A percentile compares a stretch with the other conserved stretches of the same genome.
Conservation (phyloP, 2,329 filamentous ascomycete species). For the Colletotrichum lentis region DNA sequence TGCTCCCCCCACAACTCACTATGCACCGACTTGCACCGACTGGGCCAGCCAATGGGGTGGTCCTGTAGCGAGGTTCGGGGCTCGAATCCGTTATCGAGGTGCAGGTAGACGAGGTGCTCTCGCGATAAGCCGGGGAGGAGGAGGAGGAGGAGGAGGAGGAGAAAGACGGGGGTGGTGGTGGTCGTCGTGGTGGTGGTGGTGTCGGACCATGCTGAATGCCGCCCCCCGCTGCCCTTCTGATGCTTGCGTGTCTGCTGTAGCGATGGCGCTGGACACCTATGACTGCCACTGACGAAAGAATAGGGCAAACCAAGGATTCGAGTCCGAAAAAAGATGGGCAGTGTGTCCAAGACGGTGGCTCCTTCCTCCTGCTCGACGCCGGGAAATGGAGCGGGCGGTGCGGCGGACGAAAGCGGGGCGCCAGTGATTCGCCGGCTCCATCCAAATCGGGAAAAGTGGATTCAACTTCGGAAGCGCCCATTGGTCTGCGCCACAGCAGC, state of each 20-base stretch:
- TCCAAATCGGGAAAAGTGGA: constrained; percentile 34
- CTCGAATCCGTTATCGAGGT: constrained; percentile 24
- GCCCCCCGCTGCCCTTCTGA: background rate
- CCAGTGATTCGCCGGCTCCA: constrained; percentile 5
- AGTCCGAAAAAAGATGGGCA: background rate
- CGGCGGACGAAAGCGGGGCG: constrained; percentile 30
- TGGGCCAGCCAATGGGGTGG: constrained; percentile 20
- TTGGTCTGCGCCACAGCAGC: constrained; percentile 51
- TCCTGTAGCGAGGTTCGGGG: background rate
- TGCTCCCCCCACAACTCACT: constrained; percentile 38
- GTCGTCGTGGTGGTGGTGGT: too few species aligned
- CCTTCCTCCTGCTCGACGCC: constrained; percentile 10
- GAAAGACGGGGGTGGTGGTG: too few species aligned
- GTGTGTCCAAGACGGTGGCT: constrained; percentile 27
- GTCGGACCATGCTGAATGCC: too few species aligned
- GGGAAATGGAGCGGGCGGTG: constrained; percentile 21
- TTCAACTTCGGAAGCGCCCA: constrained; percentile 37
- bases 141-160: background rate
- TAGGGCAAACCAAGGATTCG: background rate
- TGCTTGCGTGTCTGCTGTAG: background rate
- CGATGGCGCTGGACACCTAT: background rate
- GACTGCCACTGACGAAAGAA: background rate
- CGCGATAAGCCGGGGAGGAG: constrained; percentile 1
- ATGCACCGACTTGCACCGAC: constrained; percentile 20
- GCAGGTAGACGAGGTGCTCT: constrained; percentile 9